Evolutionary conservation across 2,329 filamentous ascomycete species (phyloP).

Genomic region (Clarireedia paspali): DNA sequence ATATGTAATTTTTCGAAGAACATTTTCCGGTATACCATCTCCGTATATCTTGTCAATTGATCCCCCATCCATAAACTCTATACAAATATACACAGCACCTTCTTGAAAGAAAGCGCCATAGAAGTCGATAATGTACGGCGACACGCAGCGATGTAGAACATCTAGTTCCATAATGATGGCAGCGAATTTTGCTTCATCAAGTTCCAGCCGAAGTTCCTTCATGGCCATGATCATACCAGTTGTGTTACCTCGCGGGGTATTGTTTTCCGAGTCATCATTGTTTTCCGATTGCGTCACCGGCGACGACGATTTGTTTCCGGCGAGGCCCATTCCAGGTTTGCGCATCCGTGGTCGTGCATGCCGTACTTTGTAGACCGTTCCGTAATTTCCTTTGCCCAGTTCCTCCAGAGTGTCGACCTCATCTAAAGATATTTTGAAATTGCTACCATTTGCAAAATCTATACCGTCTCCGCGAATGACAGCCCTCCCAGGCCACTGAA

Average conservation of each 20-base stretch:
- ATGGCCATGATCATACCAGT: constrained; percentile 91
- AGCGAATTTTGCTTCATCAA: constrained; percentile 94
- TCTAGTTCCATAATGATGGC: constrained; percentile 97
- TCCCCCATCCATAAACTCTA: constrained; percentile 98
- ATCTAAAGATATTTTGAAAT: constrained; percentile 89
- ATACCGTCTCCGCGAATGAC: constrained; percentile 84
- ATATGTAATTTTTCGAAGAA: constrained; percentile 84
- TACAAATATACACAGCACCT: constrained; percentile 97
- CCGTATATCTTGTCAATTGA: constrained; percentile 94
- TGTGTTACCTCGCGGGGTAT: constrained; percentile 21
- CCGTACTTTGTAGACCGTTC: constrained; percentile 92
- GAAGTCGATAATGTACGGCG: constrained; percentile 96
- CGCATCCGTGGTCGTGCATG: constrained; percentile 62
- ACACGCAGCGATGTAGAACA: constrained; percentile 88
- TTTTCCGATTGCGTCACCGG: constrained; percentile 31
- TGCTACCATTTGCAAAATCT: constrained; percentile 82
- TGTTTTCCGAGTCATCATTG: constrained; percentile 23
- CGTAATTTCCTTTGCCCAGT: constrained; percentile 95
- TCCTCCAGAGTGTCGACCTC: constrained; percentile 91
- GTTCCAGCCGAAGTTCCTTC: constrained; percentile 94
- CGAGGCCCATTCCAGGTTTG: constrained; percentile 51
- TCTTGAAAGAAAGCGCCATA: constrained; percentile 99
- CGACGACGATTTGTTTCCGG: constrained; percentile 33
- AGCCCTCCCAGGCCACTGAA: constrained; percentile 83
- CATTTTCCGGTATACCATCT: constrained; percentile 80